Evolutionary conservation across 108 stramenopile genomes (phyloP).

Genomic region (Fragilaria radians): DNA sequence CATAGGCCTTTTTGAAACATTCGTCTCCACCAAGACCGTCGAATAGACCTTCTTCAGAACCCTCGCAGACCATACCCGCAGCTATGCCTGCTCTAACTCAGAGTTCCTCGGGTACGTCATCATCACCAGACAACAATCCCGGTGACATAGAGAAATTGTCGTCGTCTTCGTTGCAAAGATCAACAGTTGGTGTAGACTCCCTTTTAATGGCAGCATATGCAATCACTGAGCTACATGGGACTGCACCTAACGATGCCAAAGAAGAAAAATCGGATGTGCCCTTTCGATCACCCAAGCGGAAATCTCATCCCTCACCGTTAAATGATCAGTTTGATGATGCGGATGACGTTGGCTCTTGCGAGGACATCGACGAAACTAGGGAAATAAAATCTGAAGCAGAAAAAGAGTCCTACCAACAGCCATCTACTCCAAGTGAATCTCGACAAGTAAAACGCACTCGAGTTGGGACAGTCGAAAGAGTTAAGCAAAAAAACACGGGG

Average conservation of each 20-base stretch:
- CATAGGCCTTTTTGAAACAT: slow-evolving; percentile 44
- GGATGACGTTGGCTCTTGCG: slow-evolving; percentile 15
- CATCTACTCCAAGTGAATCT: slow-evolving; percentile 11
- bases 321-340: background rate
- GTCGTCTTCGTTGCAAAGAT: slow-evolving; percentile 13
- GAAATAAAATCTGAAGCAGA: slow-evolving; percentile 11
- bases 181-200: slow-evolving; percentile 17
- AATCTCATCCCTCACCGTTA: background rate
- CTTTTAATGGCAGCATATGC: slow-evolving; percentile 50
- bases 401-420: slow-evolving; percentile 10
- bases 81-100: background rate
- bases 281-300: background rate
- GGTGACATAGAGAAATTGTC: slow-evolving; percentile 30
- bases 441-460: slow-evolving; percentile 22
- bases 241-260: background rate
- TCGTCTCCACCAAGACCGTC: slow-evolving; percentile 22
- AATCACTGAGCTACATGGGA: slow-evolving; percentile 40
- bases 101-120: background rate
- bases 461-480: slow-evolving; percentile 19
- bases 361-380: slow-evolving; percentile 5
- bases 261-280: background rate
- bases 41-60: slow-evolving; percentile 5
- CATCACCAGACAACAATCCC: slow-evolving; percentile 8
- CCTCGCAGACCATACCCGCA: background rate
- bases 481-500: background rate